Evolutionary conservation across 1,284 basidiomycete species (phyloP), one percentile per base, ranked within the genome.

Genomic region (Tylopilus sp.): DNA sequence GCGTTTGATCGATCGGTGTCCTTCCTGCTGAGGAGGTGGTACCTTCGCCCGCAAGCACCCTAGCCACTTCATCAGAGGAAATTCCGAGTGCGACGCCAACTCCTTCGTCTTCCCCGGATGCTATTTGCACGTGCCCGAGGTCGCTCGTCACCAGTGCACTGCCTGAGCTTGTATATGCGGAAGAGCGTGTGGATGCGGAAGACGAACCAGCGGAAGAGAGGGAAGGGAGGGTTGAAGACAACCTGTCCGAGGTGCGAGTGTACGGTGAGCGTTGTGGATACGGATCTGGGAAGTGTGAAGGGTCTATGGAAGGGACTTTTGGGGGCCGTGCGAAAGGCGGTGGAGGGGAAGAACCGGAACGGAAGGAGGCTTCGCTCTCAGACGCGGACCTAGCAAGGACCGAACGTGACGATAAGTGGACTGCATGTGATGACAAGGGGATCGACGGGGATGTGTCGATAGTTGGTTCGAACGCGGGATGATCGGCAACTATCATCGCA

Each of bases 91-190:
- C 75, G 26, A 77, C 60, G 44, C 71, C 69, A 37, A 70, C 60
- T 36, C 80, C 77, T 41, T 84, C 83, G 50, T 83, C 80, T 41
- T 69, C 73, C 13, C 72, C 73, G n/a, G 80, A 76, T 34, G 72
- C 81, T 57, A 87, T 78, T 54, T 80, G 82, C 39, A 87, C 76
- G 61, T 82, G 77, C 23, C 75, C 74, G 49, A 77, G 81, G 66
- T 88, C 86, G 36, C 74, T 74, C 41, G 79, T 78, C 19, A 73
- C 70, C 26, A 78, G 63, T 11, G 75, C 73, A 63, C 81, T 82
- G 46, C 80, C 84, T 25, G 79, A 81, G 61, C 75, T 83, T 21
- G 84, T 83, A 61, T 87, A 87, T 10, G 86, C 84, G 9, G 86
- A 88, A 3, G 87, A 89, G 49, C 86, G 78, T 7, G 85, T 81